Conservation (phyloP, 305 asterid species). For the Nicotiana rustica region DNA sequence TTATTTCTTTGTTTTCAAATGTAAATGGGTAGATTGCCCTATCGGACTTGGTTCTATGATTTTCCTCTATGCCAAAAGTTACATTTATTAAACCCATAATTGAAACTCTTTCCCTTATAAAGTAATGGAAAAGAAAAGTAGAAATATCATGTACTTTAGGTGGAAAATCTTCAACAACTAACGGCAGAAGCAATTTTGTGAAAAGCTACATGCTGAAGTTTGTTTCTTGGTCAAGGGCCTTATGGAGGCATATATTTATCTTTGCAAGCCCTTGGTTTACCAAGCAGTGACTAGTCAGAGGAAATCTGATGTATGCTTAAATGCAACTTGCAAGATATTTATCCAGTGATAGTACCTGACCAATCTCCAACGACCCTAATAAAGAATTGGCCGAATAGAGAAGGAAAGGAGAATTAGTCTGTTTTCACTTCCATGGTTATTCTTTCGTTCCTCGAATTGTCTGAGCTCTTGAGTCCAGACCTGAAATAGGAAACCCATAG, state of each 20-base stretch:
- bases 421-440: not conserved
- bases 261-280: constrained; percentile 21
- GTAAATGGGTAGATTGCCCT: not conserved
- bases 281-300: constrained; percentile 11
- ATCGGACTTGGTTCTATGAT: not conserved
- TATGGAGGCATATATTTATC: not conserved
- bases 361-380: constrained; percentile 30
- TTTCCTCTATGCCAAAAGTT: constrained; percentile 24
- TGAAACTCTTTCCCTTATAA: not conserved
- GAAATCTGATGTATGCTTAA: constrained; percentile 25
- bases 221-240: constrained; percentile 22
- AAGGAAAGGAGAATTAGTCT: constrained; percentile 7
- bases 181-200: not conserved
- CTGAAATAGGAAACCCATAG: constrained; percentile 5
- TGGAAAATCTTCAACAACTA: not conserved
- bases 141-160: constrained; percentile 8
- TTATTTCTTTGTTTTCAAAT: constrained; percentile 12
- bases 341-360: constrained; percentile 6
- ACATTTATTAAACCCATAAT: constrained; percentile 26
- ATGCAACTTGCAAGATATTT: constrained; percentile 20
- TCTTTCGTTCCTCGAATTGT: not conserved
- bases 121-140: not conserved
- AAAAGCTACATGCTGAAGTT: not conserved
- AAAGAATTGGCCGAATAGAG: not conserved
- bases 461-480: constrained; percentile 16